Percentiles rank a stretch among this genome's conserved stretches.
These are phyloP conservation scores for Xylaria sp. DNA, from an alignment of 2,329 filamentous ascomycete species.

Conservation along the genomic window DNA sequence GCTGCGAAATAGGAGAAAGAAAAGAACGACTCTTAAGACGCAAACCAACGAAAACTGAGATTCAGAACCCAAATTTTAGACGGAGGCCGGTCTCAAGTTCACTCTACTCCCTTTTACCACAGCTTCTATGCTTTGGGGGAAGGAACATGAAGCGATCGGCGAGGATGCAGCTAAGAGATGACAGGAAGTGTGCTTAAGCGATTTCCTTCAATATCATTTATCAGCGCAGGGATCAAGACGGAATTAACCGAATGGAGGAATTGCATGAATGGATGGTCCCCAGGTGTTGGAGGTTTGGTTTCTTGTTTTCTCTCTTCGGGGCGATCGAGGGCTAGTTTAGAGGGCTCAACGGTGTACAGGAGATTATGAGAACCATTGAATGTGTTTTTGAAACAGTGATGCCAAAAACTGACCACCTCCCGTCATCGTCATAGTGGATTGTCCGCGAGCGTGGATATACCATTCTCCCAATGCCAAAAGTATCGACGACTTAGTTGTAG, in stretches of 20 bases:
- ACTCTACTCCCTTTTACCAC: background rate
- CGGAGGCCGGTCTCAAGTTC: background rate
- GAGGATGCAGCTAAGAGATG: background rate
- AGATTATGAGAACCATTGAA: slow-evolving; percentile 14
- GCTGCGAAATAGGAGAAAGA: slow-evolving; percentile 45
- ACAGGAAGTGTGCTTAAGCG: background rate
- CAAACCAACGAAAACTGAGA: background rate
- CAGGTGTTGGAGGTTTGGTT: slow-evolving; percentile 30
- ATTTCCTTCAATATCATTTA: slow-evolving; percentile 3
- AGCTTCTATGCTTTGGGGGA: background rate
- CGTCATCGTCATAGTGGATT: background rate
- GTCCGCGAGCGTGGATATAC: background rate
- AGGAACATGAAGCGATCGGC: background rate
- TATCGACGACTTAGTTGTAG: background rate
- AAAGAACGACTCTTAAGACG: background rate
- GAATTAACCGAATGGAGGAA: slow-evolving; percentile 4
- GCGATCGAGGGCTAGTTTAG: slow-evolving; percentile 11
- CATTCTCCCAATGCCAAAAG: background rate
- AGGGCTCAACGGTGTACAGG: slow-evolving; percentile 18
- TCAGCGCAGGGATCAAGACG: slow-evolving; percentile 11
- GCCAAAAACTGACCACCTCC: too few species aligned
- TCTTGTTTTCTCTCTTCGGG: background rate
- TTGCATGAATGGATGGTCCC: slow-evolving; percentile 16
- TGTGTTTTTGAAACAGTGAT: slow-evolving; percentile 4
- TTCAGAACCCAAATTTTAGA: background rate